A percentile compares a stretch with the other conserved stretches of the same genome.
These are phyloP conservation scores for Turnera subulata DNA, from an alignment of 345 rosid species.

Conservation along the genomic window DNA sequence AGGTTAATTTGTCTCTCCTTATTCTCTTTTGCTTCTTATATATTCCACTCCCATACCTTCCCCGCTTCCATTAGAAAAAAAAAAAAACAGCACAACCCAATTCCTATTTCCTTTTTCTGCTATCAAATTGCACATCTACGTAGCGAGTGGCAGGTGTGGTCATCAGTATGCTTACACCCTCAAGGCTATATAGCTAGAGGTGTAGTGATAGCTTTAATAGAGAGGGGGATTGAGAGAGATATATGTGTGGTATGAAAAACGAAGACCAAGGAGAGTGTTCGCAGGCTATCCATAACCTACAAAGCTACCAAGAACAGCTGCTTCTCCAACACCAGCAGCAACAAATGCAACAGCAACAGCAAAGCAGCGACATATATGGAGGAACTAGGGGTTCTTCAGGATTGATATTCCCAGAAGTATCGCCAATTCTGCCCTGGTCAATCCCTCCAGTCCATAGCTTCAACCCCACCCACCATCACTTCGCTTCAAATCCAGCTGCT, in stretches of 20 bases:
- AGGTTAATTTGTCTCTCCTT: slow-evolving; percentile 26
- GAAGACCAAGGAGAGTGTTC: slow-evolving; percentile 63
- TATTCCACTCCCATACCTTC: not conserved
- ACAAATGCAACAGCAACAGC: slow-evolving; percentile 34
- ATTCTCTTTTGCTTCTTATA: slow-evolving; percentile 15
- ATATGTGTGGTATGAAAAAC: slow-evolving; percentile 64
- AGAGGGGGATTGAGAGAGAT: slow-evolving; percentile 21
- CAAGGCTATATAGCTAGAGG: slow-evolving; percentile 1
- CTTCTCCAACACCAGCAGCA: slow-evolving; percentile 50
- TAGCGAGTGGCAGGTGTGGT: slow-evolving; percentile 11
- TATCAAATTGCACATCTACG: not conserved
- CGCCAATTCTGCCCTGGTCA: slow-evolving; percentile 59
- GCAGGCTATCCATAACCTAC: slow-evolving; percentile 50
- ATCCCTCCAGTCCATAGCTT: slow-evolving; percentile 37
- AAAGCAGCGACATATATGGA: slow-evolving; percentile 31
- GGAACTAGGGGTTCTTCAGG: slow-evolving; percentile 31
- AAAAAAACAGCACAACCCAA: slow-evolving; percentile 9
- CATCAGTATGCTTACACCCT: slow-evolving; percentile 14
- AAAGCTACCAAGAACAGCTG: slow-evolving; percentile 62
- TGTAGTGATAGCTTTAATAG: too few species aligned
- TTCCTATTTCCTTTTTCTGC: slow-evolving; percentile 8
- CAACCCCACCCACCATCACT: slow-evolving; percentile 23
- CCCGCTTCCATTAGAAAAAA: slow-evolving; percentile 8
- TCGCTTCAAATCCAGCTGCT: slow-evolving; percentile 29
- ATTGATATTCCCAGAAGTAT: slow-evolving; percentile 48